Conservation (phyloP, 2,329 filamentous ascomycete species). For the Penicillium sp. region DNA sequence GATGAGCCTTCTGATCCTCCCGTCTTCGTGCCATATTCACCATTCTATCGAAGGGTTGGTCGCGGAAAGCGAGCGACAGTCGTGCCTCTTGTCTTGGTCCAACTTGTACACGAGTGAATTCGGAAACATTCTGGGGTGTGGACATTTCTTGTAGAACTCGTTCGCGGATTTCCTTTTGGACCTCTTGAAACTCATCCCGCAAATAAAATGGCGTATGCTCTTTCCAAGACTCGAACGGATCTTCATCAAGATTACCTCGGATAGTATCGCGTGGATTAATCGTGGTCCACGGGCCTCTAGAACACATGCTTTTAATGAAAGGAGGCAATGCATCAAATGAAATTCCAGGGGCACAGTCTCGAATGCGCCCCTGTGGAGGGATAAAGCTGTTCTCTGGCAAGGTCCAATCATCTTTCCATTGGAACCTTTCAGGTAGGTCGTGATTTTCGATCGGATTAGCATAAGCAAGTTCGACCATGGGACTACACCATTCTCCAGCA, state of each 20-base stretch:
- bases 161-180: not conserved
- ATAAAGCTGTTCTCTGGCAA: not conserved
- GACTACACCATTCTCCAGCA: constrained; percentile 39
- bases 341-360: not conserved
- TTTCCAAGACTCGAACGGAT: not conserved
- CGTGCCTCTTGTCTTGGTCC: not conserved
- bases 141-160: not conserved
- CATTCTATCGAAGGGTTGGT: not conserved
- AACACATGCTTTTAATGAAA: not conserved
- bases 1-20: not conserved
- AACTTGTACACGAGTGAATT: not conserved
- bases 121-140: not conserved
- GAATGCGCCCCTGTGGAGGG: not conserved
- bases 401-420: constrained; percentile 20
- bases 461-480: constrained; percentile 18
- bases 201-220: not conserved
- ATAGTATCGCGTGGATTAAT: not conserved
- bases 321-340: not conserved
- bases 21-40: not conserved
- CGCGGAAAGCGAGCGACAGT: not conserved
- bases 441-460: not conserved
- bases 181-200: not conserved
- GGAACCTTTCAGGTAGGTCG: constrained; percentile 17
- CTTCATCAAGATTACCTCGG: not conserved
- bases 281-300: not conserved